Evolutionary conservation across 2,329 filamentous ascomycete species (phyloP), one percentile per base, ranked within the genome.

Genomic region (Aotearoamyces nothofagi): DNA sequence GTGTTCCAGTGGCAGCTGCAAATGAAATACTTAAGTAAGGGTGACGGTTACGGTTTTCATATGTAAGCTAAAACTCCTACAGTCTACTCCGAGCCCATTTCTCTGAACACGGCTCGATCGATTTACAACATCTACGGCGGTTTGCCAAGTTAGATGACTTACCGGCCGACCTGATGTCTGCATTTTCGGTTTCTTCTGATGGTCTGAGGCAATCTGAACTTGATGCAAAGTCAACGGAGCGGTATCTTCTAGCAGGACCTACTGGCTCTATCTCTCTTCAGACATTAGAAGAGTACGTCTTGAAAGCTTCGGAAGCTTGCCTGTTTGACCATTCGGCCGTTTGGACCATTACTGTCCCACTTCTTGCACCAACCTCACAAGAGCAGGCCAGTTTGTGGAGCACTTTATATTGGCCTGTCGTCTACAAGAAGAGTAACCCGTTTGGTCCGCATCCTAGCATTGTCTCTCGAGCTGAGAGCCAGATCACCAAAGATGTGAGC

Each of bases 391-490:
- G 67, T 15, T 58, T 69, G 47, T 90, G 80, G 80, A 77, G 72
- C 15, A 60, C 67, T 17, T 64, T 75, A 41, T 87, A 82, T 51
- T 92, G 82, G 82, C 82, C 82, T 9, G 78, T 76, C 2, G 70
- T 86, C 27, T 92, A 90, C 55, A 77, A 81, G 38, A 84, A 84
- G 57, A 86, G 78, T 40, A 90, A 90, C 46, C 81, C 81, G 2
- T 79, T 86, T 34, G 82, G 82, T 4, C 81, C 82, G 11, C 82
- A 92, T 47, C 81, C 81, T 36, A 71, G 73, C 44, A 68, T 79
- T 47, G 70, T 87, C 32, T 60, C 67, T 23, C 71, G 77, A 34
- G 72, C 76, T 15, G 75, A 77, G 22, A 66, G 73, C 9, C 74
- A 81, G 35, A 69, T 92, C 29, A 62, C 64, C 32, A 55, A 63